Base-by-base conservation (phyloP, 2,329 filamentous ascomycete species). In the Graphilbum ipis-grandicollis region DNA sequence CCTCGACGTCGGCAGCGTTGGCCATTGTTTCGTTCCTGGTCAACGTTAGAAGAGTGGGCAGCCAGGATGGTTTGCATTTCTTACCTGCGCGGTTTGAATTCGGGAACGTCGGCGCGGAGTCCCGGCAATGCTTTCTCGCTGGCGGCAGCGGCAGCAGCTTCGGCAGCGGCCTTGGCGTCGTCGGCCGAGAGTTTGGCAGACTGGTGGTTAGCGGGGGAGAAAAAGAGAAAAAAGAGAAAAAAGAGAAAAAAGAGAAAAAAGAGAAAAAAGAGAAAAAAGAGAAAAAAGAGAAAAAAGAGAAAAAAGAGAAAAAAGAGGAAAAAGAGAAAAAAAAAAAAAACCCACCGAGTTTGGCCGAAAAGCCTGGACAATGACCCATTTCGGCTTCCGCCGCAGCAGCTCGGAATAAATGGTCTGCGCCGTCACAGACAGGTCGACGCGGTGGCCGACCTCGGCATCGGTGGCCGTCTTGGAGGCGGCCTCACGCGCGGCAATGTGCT, bases 381-480 rank as follows among this genome's bases (percentile, higher is more conserved):
- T 68, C 31, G 68, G 60, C 45, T 79, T 71, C 42, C 70, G 63
- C 47, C 69, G 75, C 51, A 75, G 75, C 37, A 88, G 61, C 41
- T 78, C 74, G 14, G 75, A 80, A 47, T 79, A 65, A 17, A 80
- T 67, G 13, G 79, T 80, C 47, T 75, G 74, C 1, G 79, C 79
- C 9, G 79, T 71, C 15, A 84, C 73, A 31, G 80, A 75, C 33
- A 88, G 58, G 56, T 88, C 81, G n/a, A 77, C 71, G 36, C 80
- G 69, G 37, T 70, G 61, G 30, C 72, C 71, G 36, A 68, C 63
- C 43, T 62, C 62, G n/a, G 48, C 44, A 4, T 49, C 48, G 2
- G 53, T 45, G 12, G 9, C 33, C 8, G 31, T 4, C 48, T 68
- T 70, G 14, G 62, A 55, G 5, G 63, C 61, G 7, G 60, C 57